Base-by-base conservation (phyloP, 805 yeast species). In the Komagataella mondaviorum region DNA sequence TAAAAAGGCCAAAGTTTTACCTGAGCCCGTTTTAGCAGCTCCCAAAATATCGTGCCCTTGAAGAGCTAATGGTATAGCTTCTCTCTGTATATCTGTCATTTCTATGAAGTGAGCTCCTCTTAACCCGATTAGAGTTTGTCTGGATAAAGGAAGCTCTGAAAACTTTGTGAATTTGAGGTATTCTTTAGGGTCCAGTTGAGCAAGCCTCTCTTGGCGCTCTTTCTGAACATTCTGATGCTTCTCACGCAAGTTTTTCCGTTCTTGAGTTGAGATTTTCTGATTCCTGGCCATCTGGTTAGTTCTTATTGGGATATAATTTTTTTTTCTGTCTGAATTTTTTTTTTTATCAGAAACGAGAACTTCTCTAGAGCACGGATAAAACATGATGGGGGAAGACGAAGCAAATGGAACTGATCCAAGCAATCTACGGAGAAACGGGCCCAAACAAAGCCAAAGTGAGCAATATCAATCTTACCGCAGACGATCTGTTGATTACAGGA, bases 1-100 rank as follows among this genome's bases (percentile, higher is more conserved):
- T 56, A 89, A 69, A 59, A 90, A 89, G 8, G 96, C 90, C 53
- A 89, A 66, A 0, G 97, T 89, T 61, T 89, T 89, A 20, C 97
- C 97, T 3, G 95, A 85, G 2, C 91, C 91, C 0, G 97, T 89
- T 58, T 80, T 79, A 18, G 96, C 96, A 18, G 96, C 90, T 10
- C 88, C 96, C 58, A 90, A 71, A 2, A 90, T 64, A 68, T 89
- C 97, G 36, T 75, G 69, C 0, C 93, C 91, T 58, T 85, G 81
- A 54, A 93, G 68, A 0, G 93, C 80, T 12, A 75, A 67, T 0
- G 95, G 85, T 23, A 93, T 85, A 5, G 96, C 73, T 48, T 80
- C 80, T 54, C 75, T 78, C 60, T 93, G 99, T 53, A 93, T 87
- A 46, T 86, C 96, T 0, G 99, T 93, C 70, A 90, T 66, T 8